Percentiles rank a stretch among this genome's conserved stretches.
phyloP scores from a whole-genome alignment of 495 filamentous ascomycete species.

The Aspergillus ostianus region DNA sequence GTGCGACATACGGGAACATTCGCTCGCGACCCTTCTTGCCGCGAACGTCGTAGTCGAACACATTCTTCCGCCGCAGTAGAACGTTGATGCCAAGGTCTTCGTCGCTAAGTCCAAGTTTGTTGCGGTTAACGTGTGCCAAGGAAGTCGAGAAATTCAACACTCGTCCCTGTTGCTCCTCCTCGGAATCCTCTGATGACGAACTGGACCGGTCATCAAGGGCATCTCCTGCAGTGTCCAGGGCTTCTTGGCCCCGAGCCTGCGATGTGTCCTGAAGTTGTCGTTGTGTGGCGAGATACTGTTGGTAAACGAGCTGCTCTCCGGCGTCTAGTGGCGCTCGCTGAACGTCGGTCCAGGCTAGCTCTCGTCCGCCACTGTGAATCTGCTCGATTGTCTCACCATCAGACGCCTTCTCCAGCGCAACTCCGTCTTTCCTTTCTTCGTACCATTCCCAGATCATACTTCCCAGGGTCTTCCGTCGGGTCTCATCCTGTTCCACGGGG shows the following conservation, averaged over 20 bases:
- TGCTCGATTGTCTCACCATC: constrained; percentile 63
- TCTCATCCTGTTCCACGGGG: constrained; percentile 31
- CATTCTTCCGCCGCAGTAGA: constrained; percentile 78
- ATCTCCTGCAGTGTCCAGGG: constrained; percentile 69
- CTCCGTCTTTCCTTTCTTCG: constrained; percentile 61
- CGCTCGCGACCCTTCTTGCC: constrained; percentile 90
- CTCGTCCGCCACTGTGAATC: constrained; percentile 61
- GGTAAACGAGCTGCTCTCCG: constrained; percentile 74
- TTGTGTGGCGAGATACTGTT: constrained; percentile 84
- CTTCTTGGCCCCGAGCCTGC: constrained; percentile 61
- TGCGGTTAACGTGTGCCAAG: constrained; percentile 73
- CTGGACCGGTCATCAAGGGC: constrained; percentile 81
- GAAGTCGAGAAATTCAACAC: constrained; percentile 84
- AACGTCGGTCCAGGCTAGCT: constrained; percentile 57
- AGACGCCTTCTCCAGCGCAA: constrained; percentile 55
- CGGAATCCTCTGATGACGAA: constrained; percentile 83
- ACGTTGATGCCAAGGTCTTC: constrained; percentile 89
- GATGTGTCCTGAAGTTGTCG: constrained; percentile 75
- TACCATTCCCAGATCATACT: constrained; percentile 71
- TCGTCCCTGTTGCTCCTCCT: constrained; percentile 87
- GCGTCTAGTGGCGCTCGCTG: constrained; percentile 64
- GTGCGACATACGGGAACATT: constrained; percentile 84
- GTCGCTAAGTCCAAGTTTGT: constrained; percentile 77
- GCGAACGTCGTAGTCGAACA: constrained; percentile 91
- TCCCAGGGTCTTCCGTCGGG: constrained; percentile 45